phyloP scores from a whole-genome alignment of 768 basidiomycete genomes.

The Strobilomyces confusus region DNA sequence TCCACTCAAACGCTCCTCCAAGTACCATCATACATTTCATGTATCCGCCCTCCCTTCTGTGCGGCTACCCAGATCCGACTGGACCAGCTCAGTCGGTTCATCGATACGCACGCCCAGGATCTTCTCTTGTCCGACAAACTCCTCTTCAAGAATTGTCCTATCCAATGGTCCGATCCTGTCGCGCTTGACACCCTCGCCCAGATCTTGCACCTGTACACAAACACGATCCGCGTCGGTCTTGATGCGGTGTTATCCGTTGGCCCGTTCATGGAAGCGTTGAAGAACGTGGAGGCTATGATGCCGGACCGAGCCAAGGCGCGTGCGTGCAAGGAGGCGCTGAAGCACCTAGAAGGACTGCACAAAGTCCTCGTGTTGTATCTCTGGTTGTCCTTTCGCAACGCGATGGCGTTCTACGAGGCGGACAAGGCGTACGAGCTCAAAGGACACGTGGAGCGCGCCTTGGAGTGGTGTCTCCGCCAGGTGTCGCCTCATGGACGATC shows the following conservation, averaged over 20 bases:
- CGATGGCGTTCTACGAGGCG: conserved; percentile 62
- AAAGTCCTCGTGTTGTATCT: conserved; percentile 73
- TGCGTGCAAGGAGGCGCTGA: conserved; percentile 17
- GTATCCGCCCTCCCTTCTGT: conserved; percentile 41
- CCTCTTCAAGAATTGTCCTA: conserved; percentile 37
- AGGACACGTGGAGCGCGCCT: conserved; percentile 54
- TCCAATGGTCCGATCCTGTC: conserved; percentile 19
- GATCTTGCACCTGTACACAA: conserved; percentile 35
- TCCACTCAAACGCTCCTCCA: conserved; percentile 42
- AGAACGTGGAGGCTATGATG: conserved; percentile 25
- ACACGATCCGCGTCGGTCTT: conserved; percentile 21
- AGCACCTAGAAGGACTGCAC: conserved; percentile 70
- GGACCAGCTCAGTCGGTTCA: conserved; percentile 34
- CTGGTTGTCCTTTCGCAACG: conserved; percentile 76
- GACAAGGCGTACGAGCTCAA: conserved; percentile 52
- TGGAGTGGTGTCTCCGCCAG: conserved; percentile 59
- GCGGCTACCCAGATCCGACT: conserved; percentile 28
- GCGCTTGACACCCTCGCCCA: conserved; percentile 16
- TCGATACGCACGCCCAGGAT: conserved; percentile 39
- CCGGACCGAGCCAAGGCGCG: not conserved
- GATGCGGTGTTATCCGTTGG: conserved; percentile 18
- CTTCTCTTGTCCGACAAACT: conserved; percentile 44
- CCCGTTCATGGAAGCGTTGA: conserved; percentile 20
- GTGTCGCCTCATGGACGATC: conserved; percentile 28
- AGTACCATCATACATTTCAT: conserved; percentile 47